Evolutionary conservation across 1,284 basidiomycete genomes (phyloP).

Genomic region (Amylostereum chailletii): DNA sequence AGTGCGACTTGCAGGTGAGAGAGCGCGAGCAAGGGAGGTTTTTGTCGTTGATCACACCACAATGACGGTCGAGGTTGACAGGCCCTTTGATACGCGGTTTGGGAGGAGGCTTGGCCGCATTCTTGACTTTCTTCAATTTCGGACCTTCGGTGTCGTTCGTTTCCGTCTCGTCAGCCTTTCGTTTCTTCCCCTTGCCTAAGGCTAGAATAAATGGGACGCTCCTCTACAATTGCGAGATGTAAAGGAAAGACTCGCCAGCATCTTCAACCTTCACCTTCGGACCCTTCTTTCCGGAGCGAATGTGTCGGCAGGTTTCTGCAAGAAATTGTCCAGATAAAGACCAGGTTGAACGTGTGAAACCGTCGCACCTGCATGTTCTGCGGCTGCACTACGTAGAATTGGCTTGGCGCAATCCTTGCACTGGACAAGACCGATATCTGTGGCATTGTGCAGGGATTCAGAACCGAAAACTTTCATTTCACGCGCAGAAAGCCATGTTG

Average conservation of each 20-base stretch:
- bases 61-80: constrained; percentile 88
- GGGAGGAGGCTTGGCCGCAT: constrained; percentile 36
- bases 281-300: constrained; percentile 50
- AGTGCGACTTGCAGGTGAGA: constrained; percentile 96
- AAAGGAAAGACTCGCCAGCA: constrained; percentile 9
- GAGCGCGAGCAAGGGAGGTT: constrained; percentile 90
- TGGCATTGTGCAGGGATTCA: constrained; percentile 45
- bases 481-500: constrained; percentile 72
- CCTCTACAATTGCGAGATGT: neutral
- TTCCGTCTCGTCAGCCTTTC: constrained; percentile 52
- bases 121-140: constrained; percentile 68
- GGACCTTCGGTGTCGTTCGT: constrained; percentile 47
- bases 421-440: constrained; percentile 62
- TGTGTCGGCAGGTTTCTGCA: constrained; percentile 53
- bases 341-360: neutral
- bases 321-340: neutral
- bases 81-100: constrained; percentile 78
- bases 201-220: neutral
- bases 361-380: constrained; percentile 65
- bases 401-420: constrained; percentile 77
- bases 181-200: constrained; percentile 49
- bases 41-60: constrained; percentile 98
- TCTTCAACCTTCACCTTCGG: constrained; percentile 39
- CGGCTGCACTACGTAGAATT: constrained; percentile 64
- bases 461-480: constrained; percentile 86